A percentile compares a stretch with the other conserved stretches of the same genome.
Conservation (phyloP, 2,329 filamentous ascomycete genomes). For the Trichoderma afroharzianum region DNA sequence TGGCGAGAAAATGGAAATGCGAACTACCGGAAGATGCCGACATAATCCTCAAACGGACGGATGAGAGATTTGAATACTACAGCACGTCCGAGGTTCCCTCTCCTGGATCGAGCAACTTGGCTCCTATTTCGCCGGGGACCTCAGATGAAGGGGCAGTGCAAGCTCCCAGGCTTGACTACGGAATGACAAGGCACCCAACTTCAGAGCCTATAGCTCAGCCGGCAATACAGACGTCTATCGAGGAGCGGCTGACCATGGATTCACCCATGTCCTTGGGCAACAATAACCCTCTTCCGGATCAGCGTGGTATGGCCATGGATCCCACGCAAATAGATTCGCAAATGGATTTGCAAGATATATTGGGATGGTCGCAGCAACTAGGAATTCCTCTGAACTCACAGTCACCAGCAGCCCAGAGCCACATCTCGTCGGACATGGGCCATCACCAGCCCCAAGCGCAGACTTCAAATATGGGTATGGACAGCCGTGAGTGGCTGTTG, state of each 20-base stretch:
- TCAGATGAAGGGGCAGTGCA: constrained; percentile 28
- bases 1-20: constrained; percentile 86
- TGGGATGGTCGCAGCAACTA: constrained; percentile 25
- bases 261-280: constrained; percentile 9
- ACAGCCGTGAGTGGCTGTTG: constrained; percentile 55
- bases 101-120: constrained; percentile 38
- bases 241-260: constrained; percentile 18
- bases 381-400: background rate
- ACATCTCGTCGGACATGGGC: constrained; percentile 21
- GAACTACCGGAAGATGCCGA: constrained; percentile 81
- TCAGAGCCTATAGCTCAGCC: constrained; percentile 25
- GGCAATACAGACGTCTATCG: constrained; percentile 17
- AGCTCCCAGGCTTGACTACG: constrained; percentile 31
- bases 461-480: no score
- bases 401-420: background rate
- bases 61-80: constrained; percentile 74
- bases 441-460: constrained; percentile 18
- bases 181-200: constrained; percentile 33
- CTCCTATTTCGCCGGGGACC: constrained; percentile 26
- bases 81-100: constrained; percentile 59
- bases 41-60: constrained; percentile 70
- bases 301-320: constrained; percentile 19
- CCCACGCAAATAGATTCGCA: constrained; percentile 22
- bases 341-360: constrained; percentile 25
- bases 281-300: background rate